Conservation (phyloP, 805 yeast genomes). For the Isabelozyma rhagii region DNA sequence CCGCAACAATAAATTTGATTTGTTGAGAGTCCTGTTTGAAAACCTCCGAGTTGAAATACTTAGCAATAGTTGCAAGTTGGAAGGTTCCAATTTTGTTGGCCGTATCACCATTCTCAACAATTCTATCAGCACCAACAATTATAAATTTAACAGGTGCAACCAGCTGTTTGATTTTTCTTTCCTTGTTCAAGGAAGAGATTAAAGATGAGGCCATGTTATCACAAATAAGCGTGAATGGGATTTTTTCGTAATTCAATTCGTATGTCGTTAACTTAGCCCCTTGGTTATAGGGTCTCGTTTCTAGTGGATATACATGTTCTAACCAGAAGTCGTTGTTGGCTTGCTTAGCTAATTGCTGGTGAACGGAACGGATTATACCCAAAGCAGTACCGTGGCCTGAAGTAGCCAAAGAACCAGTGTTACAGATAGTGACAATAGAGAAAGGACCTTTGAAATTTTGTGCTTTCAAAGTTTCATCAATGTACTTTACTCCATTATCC, state of each 20-base stretch:
- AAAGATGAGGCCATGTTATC: conserved; percentile 90
- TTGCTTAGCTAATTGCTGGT: conserved; percentile 39
- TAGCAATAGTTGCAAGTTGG: conserved; percentile 76
- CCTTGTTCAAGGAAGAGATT: conserved; percentile 39
- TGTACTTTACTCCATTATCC: conserved; percentile 72
- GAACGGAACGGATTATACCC: conserved; percentile 79
- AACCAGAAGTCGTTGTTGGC: conserved; percentile 43
- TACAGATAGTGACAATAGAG: conserved; percentile 87
- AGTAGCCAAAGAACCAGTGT: conserved; percentile 95
- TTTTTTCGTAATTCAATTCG: conserved; percentile 79
- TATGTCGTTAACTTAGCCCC: conserved; percentile 92
- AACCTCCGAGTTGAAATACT: conserved; percentile 33
- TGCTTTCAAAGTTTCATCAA: conserved; percentile 40
- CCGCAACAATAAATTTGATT: conserved; percentile 88
- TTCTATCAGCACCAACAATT: conserved; percentile 94
- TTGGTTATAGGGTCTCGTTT: conserved; percentile 95
- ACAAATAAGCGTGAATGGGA: conserved; percentile 85
- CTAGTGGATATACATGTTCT: conserved; percentile 79
- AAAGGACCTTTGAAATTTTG: conserved; percentile 61
- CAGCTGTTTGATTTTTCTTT: conserved; percentile 18
- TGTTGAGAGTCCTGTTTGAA: conserved; percentile 5
- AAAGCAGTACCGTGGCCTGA: conserved; percentile 97
- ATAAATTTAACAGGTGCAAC: conserved; percentile 77
- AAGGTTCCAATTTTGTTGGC: conserved; percentile 96
- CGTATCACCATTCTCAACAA: conserved; percentile 89